Evolutionary conservation across 208 protist genomes (phyloP), one percentile per base, ranked within the genome.

Genomic region (Leishmania lainsoni): DNA sequence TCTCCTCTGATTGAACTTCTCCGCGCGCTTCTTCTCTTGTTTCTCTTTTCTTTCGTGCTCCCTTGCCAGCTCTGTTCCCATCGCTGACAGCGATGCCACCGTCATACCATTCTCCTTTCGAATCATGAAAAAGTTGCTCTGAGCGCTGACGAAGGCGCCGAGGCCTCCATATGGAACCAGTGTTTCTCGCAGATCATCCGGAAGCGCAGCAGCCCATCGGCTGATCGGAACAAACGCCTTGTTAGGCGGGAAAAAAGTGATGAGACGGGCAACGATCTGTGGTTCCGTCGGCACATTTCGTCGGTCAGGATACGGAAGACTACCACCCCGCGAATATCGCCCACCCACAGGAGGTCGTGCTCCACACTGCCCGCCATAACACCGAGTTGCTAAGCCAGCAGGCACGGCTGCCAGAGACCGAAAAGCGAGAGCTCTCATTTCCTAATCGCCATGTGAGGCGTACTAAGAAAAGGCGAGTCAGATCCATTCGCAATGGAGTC

Each of bases 41-140:
- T 90, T 89, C 61, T 89, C 82, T 52, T 92, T 88, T 17, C 51
- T 83, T 42, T 76, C 78, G 20, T 87, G 81, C 72, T 93, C 83
- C 20, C 20, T 63, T 42, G 63, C 87, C 69, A 96, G 71, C n/a
- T 87, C 80, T 2, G 77, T 74, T 2, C 85, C 90, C 87, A 94
- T 91, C 5, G 87, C 85, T 26, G 90, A 91, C 51, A 96, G 86
- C 5, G 90, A 90, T 4, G 90, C 84, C 56, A 96, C 80, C 10
- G 88, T 84, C 0, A 90, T 82, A 49, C 87, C 90, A 39, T 94
- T 94, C 65, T 96, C 89, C 54, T 86, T 89, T 8, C 89, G 81
- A 26, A 92, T 83, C 66, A 92, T 89, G 81, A 96, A 96, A 78
- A 96, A 96, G 70, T 96, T 96, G 6, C 42, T 85, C 74, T 96